Evolutionary conservation across 1,284 basidiomycete genomes (phyloP), one percentile per base, ranked within the genome.

Genomic region (Papiliotrema fonsecae): DNA sequence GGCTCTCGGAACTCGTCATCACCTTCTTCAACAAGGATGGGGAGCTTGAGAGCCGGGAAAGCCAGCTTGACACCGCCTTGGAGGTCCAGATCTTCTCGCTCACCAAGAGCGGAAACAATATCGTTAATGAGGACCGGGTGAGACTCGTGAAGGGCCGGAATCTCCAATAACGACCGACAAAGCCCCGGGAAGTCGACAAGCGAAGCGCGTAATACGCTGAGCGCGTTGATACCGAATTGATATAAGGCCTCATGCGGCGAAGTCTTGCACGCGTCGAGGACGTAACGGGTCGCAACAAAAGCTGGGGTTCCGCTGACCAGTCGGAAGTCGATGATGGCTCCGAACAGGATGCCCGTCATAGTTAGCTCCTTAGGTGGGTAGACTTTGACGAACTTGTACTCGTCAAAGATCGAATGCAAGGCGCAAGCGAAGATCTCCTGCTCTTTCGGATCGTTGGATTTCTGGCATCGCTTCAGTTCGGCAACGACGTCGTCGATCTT

Each of bases 381-480:
- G 45, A 88, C 87, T 69, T 96, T 90, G 82, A 98, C 97, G 79
- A 97, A 98, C 68, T 93, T 92, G 82, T 97, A 97, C 77, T 99
- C 96, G 82, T 98, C 96, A 74, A 99, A 98, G 47, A 99, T 82
- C 76, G 97, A 96, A 77, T 97, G 93, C 45, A 98, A 84, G 82
- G 97, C 94, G 80, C 93, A 97, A 13, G 93, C 96, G 69, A 98
- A 97, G 52, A 97, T 83, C 76, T 98, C 90, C 69, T 93, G 90
- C 62, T 97, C 92, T 55, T 86, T 84, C 34, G 83, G 71, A 61
- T 87, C 89, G 25, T 81, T 79, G 22, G 93, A 96, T 47, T 82
- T 82, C 67, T 93, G 89, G 77, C 85, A 84, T 43, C 84, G 83
- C 73, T 89, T 85, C 34, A 98, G 82, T 70, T 94, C 84, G 19